These are phyloP conservation scores for Platismatia glauca DNA, from an alignment of 495 filamentous ascomycete species.

Conservation along the genomic window DNA sequence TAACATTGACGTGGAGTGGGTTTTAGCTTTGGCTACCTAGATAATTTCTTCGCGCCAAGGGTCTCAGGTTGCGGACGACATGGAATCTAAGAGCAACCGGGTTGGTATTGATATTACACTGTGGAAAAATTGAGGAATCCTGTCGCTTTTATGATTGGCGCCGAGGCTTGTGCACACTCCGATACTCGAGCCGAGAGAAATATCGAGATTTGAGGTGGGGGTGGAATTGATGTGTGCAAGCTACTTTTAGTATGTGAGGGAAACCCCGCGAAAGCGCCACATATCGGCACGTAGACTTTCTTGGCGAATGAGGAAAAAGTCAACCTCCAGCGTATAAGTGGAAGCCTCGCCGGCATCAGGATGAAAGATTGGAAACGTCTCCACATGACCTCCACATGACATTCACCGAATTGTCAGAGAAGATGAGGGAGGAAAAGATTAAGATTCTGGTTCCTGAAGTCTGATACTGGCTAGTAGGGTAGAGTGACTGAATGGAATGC, in stretches of 20 bases:
- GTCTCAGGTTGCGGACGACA: not conserved
- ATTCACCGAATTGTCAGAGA: too few species aligned
- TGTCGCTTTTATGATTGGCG: too few species aligned
- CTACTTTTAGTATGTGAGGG: not conserved
- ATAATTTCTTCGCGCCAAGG: not conserved
- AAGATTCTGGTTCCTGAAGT: not conserved
- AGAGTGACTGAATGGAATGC: not conserved
- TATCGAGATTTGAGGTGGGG: not conserved
- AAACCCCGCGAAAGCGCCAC: not conserved
- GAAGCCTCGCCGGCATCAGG: not conserved
- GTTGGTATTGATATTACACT: not conserved
- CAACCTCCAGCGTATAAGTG: not conserved
- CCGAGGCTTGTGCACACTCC: too few species aligned
- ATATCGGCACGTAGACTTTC: not conserved
- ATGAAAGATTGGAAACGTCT: not conserved
- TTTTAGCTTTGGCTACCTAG: not conserved
- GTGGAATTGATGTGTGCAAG: not conserved
- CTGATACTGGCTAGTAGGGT: not conserved
- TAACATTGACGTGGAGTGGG: not conserved
- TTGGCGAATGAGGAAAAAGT: constrained; percentile 2
- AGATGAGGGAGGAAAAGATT: too few species aligned
- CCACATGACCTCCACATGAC: not conserved
- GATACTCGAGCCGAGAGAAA: not conserved
- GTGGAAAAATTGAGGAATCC: too few species aligned
- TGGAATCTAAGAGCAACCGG: not conserved